phyloP scores from a whole-genome alignment of 805 yeast genomes.

The Saturnispora bothae region DNA sequence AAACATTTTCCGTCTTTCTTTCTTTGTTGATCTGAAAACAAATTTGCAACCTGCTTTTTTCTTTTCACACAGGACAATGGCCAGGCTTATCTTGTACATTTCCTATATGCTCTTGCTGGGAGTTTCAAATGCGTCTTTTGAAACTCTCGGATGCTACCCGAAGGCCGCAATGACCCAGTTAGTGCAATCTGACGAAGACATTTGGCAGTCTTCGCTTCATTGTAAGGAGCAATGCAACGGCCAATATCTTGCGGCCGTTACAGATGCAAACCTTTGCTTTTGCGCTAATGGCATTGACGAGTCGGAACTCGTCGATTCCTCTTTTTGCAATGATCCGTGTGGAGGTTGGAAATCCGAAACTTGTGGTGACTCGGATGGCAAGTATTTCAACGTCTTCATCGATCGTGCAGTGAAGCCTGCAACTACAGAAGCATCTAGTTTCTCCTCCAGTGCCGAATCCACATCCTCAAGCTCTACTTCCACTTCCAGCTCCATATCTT shows the following conservation, averaged over 20 bases:
- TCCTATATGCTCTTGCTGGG: not conserved
- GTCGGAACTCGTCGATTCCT: constrained; percentile 17
- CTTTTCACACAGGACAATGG: too few relatives aligned
- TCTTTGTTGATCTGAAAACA: too few relatives aligned
- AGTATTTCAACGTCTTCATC: constrained; percentile 37
- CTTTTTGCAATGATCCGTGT: constrained; percentile 40
- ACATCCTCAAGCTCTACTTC: constrained; percentile 7
- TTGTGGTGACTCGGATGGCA: constrained; percentile 44
- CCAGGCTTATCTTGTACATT: too few relatives aligned
- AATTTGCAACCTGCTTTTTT: too few relatives aligned
- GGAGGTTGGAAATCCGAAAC: constrained; percentile 48
- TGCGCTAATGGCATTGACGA: constrained; percentile 46
- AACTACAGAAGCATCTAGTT: constrained; percentile 12
- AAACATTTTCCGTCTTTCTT: too few relatives aligned
- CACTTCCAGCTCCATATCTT: constrained; percentile 10
- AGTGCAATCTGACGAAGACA: constrained; percentile 34
- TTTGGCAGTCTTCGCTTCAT: constrained; percentile 51
- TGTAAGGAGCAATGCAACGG: constrained; percentile 44
- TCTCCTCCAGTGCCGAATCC: constrained; percentile 9
- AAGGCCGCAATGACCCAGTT: constrained; percentile 24
- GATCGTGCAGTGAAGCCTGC: constrained; percentile 16
- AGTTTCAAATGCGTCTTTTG: constrained; percentile 9
- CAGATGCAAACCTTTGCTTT: constrained; percentile 47
- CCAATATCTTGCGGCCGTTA: constrained; percentile 32
- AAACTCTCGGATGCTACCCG: constrained; percentile 21